Evolutionary conservation across 805 yeast genomes (phyloP).

Genomic region (Komagataella pseudopastoris): DNA sequence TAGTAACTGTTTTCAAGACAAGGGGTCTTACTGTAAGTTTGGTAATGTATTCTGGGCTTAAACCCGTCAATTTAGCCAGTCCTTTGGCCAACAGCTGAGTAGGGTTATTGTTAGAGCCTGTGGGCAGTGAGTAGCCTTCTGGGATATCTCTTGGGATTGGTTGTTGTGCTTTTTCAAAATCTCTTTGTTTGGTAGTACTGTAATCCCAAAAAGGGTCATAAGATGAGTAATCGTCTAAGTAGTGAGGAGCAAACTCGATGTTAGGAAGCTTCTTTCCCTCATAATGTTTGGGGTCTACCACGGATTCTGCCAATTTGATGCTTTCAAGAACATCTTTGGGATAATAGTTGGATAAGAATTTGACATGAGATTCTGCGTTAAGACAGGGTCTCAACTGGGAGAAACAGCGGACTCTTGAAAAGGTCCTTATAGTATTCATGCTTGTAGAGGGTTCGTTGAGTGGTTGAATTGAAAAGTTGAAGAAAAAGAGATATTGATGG

Average conservation of each 20-base stretch:
- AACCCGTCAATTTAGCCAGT: slow-evolving; percentile 51
- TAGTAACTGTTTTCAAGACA: slow-evolving; percentile 68
- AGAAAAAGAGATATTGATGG: background rate
- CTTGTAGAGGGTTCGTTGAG: background rate
- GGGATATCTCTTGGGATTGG: slow-evolving; percentile 5
- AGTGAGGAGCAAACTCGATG: slow-evolving; percentile 54
- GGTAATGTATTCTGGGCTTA: slow-evolving; percentile 45
- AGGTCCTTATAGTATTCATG: background rate
- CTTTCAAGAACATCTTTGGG: slow-evolving; percentile 72
- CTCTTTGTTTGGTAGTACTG: slow-evolving; percentile 12
- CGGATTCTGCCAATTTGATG: slow-evolving; percentile 68
- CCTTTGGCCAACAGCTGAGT: slow-evolving; percentile 30
- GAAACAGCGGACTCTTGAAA: background rate
- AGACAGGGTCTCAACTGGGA: background rate
- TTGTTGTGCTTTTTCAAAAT: slow-evolving; percentile 5
- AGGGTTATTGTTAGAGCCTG: background rate
- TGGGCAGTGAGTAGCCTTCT: slow-evolving; percentile 3
- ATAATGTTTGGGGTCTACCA: slow-evolving; percentile 54
- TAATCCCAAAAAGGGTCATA: slow-evolving; percentile 70
- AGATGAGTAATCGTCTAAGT: slow-evolving; percentile 55
- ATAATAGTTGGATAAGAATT: slow-evolving; percentile 59
- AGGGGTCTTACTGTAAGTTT: slow-evolving; percentile 52
- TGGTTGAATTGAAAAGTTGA: background rate
- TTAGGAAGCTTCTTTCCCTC: slow-evolving; percentile 25
- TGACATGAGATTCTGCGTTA: slow-evolving; percentile 23